These are phyloP conservation scores for Sporothrix variecibatus DNA, from an alignment of 2,329 filamentous ascomycete species.

Conservation along the genomic window DNA sequence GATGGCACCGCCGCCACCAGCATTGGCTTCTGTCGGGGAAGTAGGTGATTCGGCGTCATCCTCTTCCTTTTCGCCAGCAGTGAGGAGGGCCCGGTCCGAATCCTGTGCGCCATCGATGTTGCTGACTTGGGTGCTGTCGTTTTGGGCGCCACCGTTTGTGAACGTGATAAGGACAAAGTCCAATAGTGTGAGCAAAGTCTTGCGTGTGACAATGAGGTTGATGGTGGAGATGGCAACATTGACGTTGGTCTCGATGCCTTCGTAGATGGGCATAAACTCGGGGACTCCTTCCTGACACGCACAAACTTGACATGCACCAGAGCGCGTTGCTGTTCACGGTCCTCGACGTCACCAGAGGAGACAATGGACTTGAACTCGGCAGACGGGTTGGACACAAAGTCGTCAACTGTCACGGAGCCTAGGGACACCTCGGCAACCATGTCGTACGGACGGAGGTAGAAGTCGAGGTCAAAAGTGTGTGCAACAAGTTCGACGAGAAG, in stretches of 20 bases:
- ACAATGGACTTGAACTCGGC: constrained; percentile 96
- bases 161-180: constrained; percentile 96
- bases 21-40: not conserved
- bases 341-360: constrained; percentile 74
- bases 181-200: constrained; percentile 84
- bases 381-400: constrained; percentile 86
- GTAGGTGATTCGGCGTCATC: constrained; percentile 36
- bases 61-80: not conserved
- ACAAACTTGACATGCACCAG: constrained; percentile 87
- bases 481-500: constrained; percentile 89
- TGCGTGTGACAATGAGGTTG: constrained; percentile 90
- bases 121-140: constrained; percentile 39
- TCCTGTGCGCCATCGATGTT: constrained; percentile 36
- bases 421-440: constrained; percentile 91
- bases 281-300: constrained; percentile 89
- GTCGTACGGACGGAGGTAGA: constrained; percentile 85
- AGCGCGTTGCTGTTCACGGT: constrained; percentile 74
- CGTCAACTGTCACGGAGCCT: constrained; percentile 83
- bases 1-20: constrained; percentile 69
- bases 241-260: constrained; percentile 91
- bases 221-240: constrained; percentile 92
- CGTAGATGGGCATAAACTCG: constrained; percentile 88
- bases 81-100: not conserved
- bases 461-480: constrained; percentile 82
- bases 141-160: constrained; percentile 58